Evolutionary conservation across 2,329 filamentous ascomycete species (phyloP), one percentile per base, ranked within the genome.

Genomic region (Dactylellina parvicollis): DNA sequence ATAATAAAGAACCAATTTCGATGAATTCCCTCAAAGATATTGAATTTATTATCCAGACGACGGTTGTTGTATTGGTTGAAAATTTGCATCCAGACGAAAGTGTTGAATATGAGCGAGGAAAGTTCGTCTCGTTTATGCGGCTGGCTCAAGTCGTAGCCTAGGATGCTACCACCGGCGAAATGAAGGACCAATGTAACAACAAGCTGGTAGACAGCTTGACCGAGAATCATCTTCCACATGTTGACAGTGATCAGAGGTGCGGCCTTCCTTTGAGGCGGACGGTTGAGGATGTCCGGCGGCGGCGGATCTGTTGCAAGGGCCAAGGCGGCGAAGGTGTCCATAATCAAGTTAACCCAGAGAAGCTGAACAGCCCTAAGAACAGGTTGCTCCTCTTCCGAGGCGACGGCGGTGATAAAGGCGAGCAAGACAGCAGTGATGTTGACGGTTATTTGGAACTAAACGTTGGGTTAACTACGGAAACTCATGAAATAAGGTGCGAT

Each of bases 61-160:
- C 87, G 84, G 78, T 86, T 87, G 80, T 79, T 80, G 55, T 75
- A 85, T 79, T 88, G 84, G 79, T 90, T 90, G 82, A 90, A 90
- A 74, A 90, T 89, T 77, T 90, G 88, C 83, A 90, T 87, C 87
- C 88, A 90, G 1, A 90, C 88, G 76, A 89, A 90, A 0, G 85
- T 87, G 80, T 90, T 90, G 82, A 90, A 90, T 49, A 90, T 85
- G 66, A 89, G 82, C 0, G 87, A 88, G 75, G 86, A 82, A 32
- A 88, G 81, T 75, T 85, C 79, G 4, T 77, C 77, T 61, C 79
- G 81, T 18, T 84, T 80, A 20, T 80, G 79, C 44, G 81, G 80
- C 52, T 84, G 76, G 67, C 59, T 79, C 24, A 47, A 20, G 30
- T 76, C 66, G 76, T 86, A 87, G 47, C 82, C 78, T 14, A 90